Percentiles rank a stretch among this genome's conserved stretches.
phyloP scores from a whole-genome alignment of 2,329 filamentous ascomycete species.

The Zymoseptoria brevis region DNA sequence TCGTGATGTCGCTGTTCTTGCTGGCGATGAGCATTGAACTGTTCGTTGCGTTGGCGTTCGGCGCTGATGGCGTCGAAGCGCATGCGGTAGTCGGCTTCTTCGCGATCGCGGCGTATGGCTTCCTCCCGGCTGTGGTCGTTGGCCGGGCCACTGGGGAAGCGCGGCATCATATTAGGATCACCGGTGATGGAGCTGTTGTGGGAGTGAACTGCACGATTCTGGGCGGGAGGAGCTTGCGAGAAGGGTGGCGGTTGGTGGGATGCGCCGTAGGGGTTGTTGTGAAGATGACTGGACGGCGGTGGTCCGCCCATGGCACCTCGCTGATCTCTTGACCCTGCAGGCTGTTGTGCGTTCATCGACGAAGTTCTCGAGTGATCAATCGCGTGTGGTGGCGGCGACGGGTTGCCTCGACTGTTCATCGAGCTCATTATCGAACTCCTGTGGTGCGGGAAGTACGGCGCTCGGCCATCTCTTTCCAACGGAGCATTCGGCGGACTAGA shows the following conservation, averaged over 20 bases:
- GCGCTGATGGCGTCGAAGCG: slow-evolving; percentile 3
- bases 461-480: slow-evolving; percentile 25
- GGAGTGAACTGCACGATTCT: slow-evolving; percentile 24
- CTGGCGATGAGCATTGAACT: slow-evolving; percentile 5
- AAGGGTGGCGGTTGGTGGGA: slow-evolving; percentile 17
- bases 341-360: slow-evolving; percentile 21
- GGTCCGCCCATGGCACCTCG: slow-evolving; percentile 13
- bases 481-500: slow-evolving; percentile 18
- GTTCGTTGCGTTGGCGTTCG: slow-evolving; percentile 3
- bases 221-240: slow-evolving; percentile 18
- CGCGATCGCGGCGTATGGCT: slow-evolving; percentile 17
- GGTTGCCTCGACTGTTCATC: slow-evolving; percentile 25
- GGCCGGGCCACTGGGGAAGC: slow-evolving; percentile 7
- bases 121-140: slow-evolving; percentile 21
- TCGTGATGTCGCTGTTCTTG: slow-evolving; percentile 5
- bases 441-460: slow-evolving; percentile 24
- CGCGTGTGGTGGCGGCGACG: slow-evolving; percentile 30
- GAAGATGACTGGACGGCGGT: slow-evolving; percentile 19
- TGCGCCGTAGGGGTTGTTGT: slow-evolving; percentile 23
- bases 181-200: slow-evolving; percentile 25
- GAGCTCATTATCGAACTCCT: slow-evolving; percentile 21
- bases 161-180: slow-evolving; percentile 17
- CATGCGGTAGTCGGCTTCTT: slow-evolving; percentile 2
- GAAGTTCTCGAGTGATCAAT: slow-evolving; percentile 28
- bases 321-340: slow-evolving; percentile 13